A percentile compares a stretch with the other conserved stretches of the same genome.
Conservation (phyloP, 2,329 filamentous ascomycete species). For the Apiospora sp. region DNA sequence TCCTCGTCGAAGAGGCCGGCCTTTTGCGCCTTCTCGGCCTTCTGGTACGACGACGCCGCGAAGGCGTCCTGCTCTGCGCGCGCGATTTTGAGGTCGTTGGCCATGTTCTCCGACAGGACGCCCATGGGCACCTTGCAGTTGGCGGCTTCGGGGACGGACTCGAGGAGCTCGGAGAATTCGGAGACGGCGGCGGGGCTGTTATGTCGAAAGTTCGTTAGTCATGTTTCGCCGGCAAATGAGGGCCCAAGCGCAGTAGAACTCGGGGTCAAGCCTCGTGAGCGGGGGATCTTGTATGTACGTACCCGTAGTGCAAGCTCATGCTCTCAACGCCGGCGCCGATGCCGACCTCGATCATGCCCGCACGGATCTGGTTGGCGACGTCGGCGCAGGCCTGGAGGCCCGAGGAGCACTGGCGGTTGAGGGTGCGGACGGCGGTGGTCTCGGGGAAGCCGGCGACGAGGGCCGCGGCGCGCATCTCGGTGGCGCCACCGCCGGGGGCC, state of each 20-base stretch:
- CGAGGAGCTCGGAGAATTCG: slow-evolving; percentile 91
- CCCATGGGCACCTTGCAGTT: slow-evolving; percentile 99
- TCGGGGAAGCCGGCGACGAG: slow-evolving; percentile 92
- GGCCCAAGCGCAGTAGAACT: no score
- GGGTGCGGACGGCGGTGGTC: slow-evolving; percentile 80
- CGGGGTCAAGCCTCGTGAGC: no score
- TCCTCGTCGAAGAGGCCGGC: slow-evolving; percentile 92
- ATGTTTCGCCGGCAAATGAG: no score
- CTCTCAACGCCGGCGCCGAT: slow-evolving; percentile 95
- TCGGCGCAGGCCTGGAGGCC: slow-evolving; percentile 93
- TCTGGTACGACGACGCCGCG: slow-evolving; percentile 90
- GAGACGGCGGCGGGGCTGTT: slow-evolving; percentile 79
- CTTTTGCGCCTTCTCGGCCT: slow-evolving; percentile 85
- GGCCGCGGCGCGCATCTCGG: slow-evolving; percentile 93
- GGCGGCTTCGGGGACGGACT: slow-evolving; percentile 79
- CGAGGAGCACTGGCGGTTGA: slow-evolving; percentile 95
- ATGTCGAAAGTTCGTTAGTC: background rate
- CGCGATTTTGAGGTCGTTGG: slow-evolving; percentile 78
- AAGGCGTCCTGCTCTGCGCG: slow-evolving; percentile 88
- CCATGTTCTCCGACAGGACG: slow-evolving; percentile 92
- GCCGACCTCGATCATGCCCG: slow-evolving; percentile 94
- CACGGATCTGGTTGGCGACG: slow-evolving; percentile 89
- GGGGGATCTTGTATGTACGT: slow-evolving; percentile 46
- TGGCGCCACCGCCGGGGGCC: slow-evolving; percentile 91
- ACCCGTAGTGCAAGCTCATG: slow-evolving; percentile 94